Evolutionary conservation across 768 basidiomycete species (phyloP).

Genomic region (Suillus cothurnatus): DNA sequence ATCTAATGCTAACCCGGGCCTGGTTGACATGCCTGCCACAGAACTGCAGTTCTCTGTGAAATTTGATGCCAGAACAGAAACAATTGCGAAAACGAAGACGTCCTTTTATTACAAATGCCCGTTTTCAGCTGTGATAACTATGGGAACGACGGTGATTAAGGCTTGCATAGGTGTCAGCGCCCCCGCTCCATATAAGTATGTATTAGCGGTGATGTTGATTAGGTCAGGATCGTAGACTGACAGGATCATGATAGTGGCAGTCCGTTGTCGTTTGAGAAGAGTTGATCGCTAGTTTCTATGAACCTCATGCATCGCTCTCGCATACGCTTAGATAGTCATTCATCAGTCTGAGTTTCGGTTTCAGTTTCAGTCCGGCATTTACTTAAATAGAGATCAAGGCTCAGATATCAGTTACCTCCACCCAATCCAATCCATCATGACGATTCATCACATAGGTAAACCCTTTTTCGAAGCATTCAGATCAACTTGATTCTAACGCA

Average conservation of each 20-base stretch:
- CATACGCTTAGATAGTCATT: neutral
- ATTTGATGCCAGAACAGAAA: neutral
- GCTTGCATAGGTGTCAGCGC: neutral
- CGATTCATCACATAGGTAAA: slow-evolving; percentile 23
- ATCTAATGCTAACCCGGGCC: neutral
- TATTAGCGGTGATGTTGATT: neutral
- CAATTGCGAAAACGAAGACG: neutral
- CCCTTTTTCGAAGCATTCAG: neutral
- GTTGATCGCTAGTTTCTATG: neutral
- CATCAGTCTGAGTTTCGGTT: neutral
- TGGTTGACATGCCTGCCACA: neutral
- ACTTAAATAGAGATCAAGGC: neutral
- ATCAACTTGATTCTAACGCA: neutral
- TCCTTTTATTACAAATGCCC: slow-evolving; percentile 5
- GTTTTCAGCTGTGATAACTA: neutral
- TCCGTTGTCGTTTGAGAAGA: neutral
- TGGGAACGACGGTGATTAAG: slow-evolving; percentile 3
- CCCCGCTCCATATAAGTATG: neutral
- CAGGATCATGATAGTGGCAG: neutral
- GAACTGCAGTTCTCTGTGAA: slow-evolving; percentile 6
- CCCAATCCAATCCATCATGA: neutral
- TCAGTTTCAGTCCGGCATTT: neutral
- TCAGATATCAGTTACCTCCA: neutral
- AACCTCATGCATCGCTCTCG: neutral
- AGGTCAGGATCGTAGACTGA: neutral